Conservation (phyloP, 2,329 filamentous ascomycete species). For the Penicillium hordei region DNA sequence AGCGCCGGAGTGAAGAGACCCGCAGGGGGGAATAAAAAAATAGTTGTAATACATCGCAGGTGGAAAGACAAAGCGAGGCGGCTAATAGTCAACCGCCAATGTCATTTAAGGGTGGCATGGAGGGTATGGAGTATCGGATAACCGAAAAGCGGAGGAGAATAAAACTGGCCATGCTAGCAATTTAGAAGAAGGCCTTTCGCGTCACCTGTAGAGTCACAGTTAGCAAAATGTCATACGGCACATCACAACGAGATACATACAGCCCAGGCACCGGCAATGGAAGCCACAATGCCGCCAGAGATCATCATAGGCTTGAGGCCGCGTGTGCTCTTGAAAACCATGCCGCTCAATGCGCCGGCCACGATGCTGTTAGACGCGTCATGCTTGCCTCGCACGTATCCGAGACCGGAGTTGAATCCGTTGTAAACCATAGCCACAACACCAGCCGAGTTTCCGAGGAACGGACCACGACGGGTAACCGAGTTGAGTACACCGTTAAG, state of each 20-base stretch:
- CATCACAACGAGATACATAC: slow-evolving; percentile 58
- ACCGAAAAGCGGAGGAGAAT: slow-evolving; percentile 20
- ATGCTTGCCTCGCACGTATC: slow-evolving; percentile 77
- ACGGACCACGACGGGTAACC: slow-evolving; percentile 87
- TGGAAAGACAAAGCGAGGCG: slow-evolving; percentile 30
- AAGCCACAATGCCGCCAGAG: slow-evolving; percentile 83
- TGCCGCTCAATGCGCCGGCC: slow-evolving; percentile 83
- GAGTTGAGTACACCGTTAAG: slow-evolving; percentile 95
- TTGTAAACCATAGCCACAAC: slow-evolving; percentile 97
- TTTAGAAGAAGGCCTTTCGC: slow-evolving; percentile 53
- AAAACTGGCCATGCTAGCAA: slow-evolving; percentile 16
- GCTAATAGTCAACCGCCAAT: slow-evolving; percentile 27
- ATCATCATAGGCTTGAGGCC: slow-evolving; percentile 91
- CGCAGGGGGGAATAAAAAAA: slow-evolving; percentile 30
- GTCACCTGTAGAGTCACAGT: slow-evolving; percentile 43
- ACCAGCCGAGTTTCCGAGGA: slow-evolving; percentile 92
- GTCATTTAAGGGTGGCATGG: slow-evolving; percentile 29
- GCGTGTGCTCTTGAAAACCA: slow-evolving; percentile 94
- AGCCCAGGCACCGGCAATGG: slow-evolving; percentile 83
- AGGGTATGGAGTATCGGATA: slow-evolving; percentile 28
- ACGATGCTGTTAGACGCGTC: slow-evolving; percentile 85
- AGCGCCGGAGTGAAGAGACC: slow-evolving; percentile 48
- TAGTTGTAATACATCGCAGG: slow-evolving; percentile 42
- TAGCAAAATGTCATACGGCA: slow-evolving; percentile 7
- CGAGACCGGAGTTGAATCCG: slow-evolving; percentile 81